phyloP scores from a whole-genome alignment of 495 filamentous ascomycete species.

The Penicillium samsonianum region DNA sequence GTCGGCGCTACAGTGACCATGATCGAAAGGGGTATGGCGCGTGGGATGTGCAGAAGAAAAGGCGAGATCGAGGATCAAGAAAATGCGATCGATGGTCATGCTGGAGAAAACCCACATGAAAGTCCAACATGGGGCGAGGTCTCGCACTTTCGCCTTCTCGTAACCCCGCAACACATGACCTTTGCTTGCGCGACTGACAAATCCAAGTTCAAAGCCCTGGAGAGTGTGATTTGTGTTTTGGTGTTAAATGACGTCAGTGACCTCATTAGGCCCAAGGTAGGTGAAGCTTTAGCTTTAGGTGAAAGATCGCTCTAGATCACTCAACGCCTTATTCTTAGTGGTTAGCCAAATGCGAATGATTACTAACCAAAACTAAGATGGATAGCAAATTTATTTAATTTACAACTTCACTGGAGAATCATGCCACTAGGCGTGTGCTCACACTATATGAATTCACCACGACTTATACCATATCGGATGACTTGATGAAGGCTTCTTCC shows the following conservation, averaged over 20 bases:
- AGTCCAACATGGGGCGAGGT: neutral
- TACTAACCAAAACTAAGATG: no score
- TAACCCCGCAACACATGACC: no score
- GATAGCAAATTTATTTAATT: no score
- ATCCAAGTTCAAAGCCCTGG: neutral
- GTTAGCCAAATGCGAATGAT: no score
- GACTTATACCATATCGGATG: no score
- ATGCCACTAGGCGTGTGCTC: no score
- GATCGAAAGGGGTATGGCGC: neutral
- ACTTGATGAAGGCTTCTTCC: no score
- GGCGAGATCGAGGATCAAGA: conserved; percentile 2
- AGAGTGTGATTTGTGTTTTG: conserved; percentile 3
- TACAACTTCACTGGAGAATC: no score
- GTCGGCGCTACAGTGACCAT: conserved; percentile 5
- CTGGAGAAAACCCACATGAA: neutral
- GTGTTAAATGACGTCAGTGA: conserved; percentile 11
- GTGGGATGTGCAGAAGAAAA: conserved; percentile 1
- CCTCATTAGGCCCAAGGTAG: conserved; percentile 10
- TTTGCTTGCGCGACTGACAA: no score
- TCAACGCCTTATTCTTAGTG: no score
- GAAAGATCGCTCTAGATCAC: no score
- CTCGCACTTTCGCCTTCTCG: conserved; percentile 6
- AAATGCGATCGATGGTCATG: conserved; percentile 13
- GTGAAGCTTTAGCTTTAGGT: conserved; percentile 10
- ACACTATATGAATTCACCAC: no score